A percentile compares a stretch with the other conserved stretches of the same genome.
phyloP scores from a whole-genome alignment of 2,329 filamentous ascomycete species.

The Venturia oleaginea region DNA sequence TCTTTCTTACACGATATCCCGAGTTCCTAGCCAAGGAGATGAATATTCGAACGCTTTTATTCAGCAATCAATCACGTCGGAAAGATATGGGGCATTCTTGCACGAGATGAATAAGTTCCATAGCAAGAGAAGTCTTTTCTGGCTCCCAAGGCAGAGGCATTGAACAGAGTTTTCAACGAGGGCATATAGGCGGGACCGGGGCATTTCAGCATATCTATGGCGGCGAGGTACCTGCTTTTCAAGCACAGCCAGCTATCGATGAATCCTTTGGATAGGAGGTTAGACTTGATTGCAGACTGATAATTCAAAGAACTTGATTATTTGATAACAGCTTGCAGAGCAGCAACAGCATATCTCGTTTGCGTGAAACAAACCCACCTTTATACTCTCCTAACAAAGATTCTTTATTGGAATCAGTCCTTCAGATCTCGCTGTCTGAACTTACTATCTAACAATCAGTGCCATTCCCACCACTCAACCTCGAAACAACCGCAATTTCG shows the following conservation, averaged over 20 bases:
- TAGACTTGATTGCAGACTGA: too few relatives aligned
- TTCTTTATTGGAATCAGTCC: background rate
- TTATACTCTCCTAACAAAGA: too few relatives aligned
- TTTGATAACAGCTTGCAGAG: too few relatives aligned
- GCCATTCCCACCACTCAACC: background rate
- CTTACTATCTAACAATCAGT: background rate
- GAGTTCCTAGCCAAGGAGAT: background rate
- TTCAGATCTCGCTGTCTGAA: background rate
- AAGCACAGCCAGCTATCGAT: too few relatives aligned
- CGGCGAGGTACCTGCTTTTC: too few relatives aligned
- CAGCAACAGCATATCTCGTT: too few relatives aligned
- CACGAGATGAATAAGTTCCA: background rate
- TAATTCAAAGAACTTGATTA: too few relatives aligned
- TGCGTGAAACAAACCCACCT: too few relatives aligned
- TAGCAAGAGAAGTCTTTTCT: background rate
- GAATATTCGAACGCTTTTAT: background rate
- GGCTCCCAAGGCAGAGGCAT: background rate
- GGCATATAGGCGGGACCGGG: background rate
- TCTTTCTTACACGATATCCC: background rate
- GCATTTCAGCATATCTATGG: background rate
- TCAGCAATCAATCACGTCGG: background rate
- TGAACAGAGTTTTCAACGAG: background rate
- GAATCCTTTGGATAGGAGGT: too few relatives aligned
- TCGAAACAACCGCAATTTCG: background rate
- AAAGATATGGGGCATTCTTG: background rate